Percentiles rank a stretch among this genome's conserved stretches.
phyloP scores from a whole-genome alignment of 2,329 filamentous ascomycete species.

The Westerdykella aurantiaca region DNA sequence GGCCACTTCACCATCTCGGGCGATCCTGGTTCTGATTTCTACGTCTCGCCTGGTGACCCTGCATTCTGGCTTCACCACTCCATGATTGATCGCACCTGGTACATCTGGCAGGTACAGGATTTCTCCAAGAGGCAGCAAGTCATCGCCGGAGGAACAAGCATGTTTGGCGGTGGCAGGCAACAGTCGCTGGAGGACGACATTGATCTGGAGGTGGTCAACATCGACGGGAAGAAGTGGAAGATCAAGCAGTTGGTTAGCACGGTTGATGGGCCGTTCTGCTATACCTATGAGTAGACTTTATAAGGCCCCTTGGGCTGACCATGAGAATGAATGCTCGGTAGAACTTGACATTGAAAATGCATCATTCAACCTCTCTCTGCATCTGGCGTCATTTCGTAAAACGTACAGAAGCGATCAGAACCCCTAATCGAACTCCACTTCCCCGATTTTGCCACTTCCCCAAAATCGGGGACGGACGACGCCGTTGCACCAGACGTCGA shows the following conservation, averaged over 20 bases:
- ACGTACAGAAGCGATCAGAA: too few species aligned
- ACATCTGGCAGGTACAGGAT: constrained; percentile 47
- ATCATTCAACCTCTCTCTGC: too few species aligned
- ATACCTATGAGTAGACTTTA: constrained; percentile 36
- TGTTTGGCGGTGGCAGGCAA: constrained; percentile 26
- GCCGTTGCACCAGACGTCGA: too few species aligned
- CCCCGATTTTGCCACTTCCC: too few species aligned
- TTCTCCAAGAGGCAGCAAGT: constrained; percentile 35
- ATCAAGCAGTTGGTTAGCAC: constrained; percentile 44
- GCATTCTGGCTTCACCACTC: constrained; percentile 46
- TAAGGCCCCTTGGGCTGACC: too few species aligned
- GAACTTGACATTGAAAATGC: too few species aligned
- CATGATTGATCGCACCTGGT: constrained; percentile 47
- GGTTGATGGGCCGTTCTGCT: constrained; percentile 45
- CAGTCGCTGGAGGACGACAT: constrained; percentile 30
- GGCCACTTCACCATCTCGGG: constrained; percentile 45
- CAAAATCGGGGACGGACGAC: too few species aligned
- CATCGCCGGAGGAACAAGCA: constrained; percentile 42
- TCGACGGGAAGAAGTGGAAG: constrained; percentile 30
- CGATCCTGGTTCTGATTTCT: constrained; percentile 44
- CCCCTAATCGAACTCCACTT: too few species aligned
- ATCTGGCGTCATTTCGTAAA: too few species aligned
- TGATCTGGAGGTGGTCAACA: constrained; percentile 36
- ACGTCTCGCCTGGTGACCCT: constrained; percentile 43
- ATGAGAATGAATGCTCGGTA: too few species aligned